These are phyloP conservation scores for Globisporangium camurandrum DNA, from an alignment of 352 stramenopile genomes.

Conservation along the genomic window DNA sequence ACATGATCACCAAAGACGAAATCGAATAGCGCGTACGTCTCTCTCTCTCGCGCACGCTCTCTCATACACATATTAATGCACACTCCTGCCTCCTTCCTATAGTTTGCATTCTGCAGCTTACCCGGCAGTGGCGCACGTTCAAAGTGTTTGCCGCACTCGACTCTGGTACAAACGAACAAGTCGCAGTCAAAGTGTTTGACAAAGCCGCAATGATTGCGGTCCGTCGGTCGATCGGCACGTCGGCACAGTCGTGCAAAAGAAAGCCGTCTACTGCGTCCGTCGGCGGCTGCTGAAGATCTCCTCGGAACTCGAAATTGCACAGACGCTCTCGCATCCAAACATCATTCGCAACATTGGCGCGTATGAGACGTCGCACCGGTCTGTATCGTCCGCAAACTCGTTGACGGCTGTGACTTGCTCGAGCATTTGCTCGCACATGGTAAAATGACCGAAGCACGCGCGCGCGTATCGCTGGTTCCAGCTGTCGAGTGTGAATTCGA, in stretches of 20 bases:
- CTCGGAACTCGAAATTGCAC: constrained; percentile 77
- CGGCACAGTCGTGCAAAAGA: constrained; percentile 45
- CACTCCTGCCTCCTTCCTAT: neutral
- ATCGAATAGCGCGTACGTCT: constrained; percentile 36
- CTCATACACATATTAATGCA: neutral
- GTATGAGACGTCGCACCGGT: constrained; percentile 76
- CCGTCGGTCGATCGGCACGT: constrained; percentile 69
- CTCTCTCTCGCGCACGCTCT: neutral
- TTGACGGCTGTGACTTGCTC: constrained; percentile 63
- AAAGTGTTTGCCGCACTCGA: constrained; percentile 70
- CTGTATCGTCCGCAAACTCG: constrained; percentile 74
- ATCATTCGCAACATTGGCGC: constrained; percentile 71
- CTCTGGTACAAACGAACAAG: constrained; percentile 27
- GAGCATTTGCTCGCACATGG: constrained; percentile 63
- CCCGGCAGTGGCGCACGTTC: constrained; percentile 67
- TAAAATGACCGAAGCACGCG: constrained; percentile 61
- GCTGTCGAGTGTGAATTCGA: too few relatives aligned
- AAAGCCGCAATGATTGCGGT: constrained; percentile 76
- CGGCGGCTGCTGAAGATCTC: constrained; percentile 71
- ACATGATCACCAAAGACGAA: constrained; percentile 51
- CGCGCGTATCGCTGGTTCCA: too few relatives aligned
- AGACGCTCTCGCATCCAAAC: constrained; percentile 63
- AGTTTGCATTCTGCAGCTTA: constrained; percentile 55
- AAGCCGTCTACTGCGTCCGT: constrained; percentile 61
- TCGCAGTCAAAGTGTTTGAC: constrained; percentile 81